These are phyloP conservation scores for Pleurotus platypus DNA, from an alignment of 768 basidiomycete genomes.

Conservation along the genomic window DNA sequence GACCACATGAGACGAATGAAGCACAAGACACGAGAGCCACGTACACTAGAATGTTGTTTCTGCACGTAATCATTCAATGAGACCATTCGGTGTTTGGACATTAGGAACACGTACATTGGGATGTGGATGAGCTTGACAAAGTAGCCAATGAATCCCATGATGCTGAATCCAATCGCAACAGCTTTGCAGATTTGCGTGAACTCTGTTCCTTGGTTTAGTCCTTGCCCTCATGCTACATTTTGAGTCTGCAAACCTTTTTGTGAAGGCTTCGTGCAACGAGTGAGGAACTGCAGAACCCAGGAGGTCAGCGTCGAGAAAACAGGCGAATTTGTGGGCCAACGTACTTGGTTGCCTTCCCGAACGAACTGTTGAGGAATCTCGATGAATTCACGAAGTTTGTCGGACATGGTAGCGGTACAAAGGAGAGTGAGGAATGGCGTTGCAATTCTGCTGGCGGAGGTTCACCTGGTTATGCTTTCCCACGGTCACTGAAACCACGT, in stretches of 20 bases:
- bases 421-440: constrained; percentile 16
- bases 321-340: constrained; percentile 16
- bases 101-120: constrained; percentile 73
- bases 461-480: constrained; percentile 25
- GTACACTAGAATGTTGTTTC: constrained; percentile 98
- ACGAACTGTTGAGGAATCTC: constrained; percentile 91
- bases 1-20: constrained; percentile 19
- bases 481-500: constrained; percentile 25
- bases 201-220: constrained; percentile 47
- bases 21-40: constrained; percentile 29
- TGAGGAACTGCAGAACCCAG: constrained; percentile 68
- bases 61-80: constrained; percentile 25
- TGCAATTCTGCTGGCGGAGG: constrained; percentile 27
- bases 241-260: constrained; percentile 69
- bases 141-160: constrained; percentile 99
- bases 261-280: constrained; percentile 96
- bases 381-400: constrained; percentile 85
- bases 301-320: constrained; percentile 6
- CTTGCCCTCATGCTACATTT: not conserved
- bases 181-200: constrained; percentile 94
- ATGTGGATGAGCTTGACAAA: constrained; percentile 98
- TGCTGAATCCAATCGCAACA: constrained; percentile 94
- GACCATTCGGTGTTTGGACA: not conserved
- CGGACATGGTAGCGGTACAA: constrained; percentile 63
- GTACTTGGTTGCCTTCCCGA: constrained; percentile 89